Percentiles rank a stretch among this genome's conserved stretches.
Evolutionary conservation across 2,329 filamentous ascomycete genomes (phyloP).

Genomic region (Cercospora beticola): DNA sequence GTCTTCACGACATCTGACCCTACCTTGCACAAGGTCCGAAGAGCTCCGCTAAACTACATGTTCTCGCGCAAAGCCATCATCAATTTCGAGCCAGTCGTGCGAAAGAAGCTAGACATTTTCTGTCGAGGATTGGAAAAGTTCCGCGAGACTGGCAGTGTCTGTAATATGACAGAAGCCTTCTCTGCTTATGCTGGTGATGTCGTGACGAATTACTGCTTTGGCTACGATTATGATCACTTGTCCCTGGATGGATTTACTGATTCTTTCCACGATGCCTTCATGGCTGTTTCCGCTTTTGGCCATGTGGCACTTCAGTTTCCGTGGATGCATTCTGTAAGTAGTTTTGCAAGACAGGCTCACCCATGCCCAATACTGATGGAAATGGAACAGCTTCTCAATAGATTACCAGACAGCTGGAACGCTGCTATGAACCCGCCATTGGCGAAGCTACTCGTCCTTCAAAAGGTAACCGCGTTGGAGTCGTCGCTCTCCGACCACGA

Average conservation of each 20-base stretch:
- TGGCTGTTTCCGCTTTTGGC: conserved; percentile 21
- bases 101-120: conserved; percentile 19
- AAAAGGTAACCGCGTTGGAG: conserved; percentile 5
- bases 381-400: conserved; percentile 13
- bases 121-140: conserved; percentile 19
- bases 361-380: not conserved
- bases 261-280: conserved; percentile 24
- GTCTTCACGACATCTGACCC: conserved; percentile 23
- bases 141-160: conserved; percentile 17
- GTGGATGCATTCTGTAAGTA: conserved; percentile 18
- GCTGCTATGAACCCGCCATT: conserved; percentile 22
- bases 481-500: too few species aligned
- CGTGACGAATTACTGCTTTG: conserved; percentile 25
- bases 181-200: conserved; percentile 24
- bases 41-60: conserved; percentile 24
- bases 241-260: conserved; percentile 20
- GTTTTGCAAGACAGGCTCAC: not conserved
- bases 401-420: conserved; percentile 22
- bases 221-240: conserved; percentile 24
- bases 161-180: conserved; percentile 22
- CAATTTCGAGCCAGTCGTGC: conserved; percentile 22
- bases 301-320: conserved; percentile 24
- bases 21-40: conserved; percentile 16
- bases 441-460: conserved; percentile 17
- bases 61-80: conserved; percentile 24